Conservation (phyloP, 2,329 filamentous ascomycete species). For the Rutstroemia sydowiana region DNA sequence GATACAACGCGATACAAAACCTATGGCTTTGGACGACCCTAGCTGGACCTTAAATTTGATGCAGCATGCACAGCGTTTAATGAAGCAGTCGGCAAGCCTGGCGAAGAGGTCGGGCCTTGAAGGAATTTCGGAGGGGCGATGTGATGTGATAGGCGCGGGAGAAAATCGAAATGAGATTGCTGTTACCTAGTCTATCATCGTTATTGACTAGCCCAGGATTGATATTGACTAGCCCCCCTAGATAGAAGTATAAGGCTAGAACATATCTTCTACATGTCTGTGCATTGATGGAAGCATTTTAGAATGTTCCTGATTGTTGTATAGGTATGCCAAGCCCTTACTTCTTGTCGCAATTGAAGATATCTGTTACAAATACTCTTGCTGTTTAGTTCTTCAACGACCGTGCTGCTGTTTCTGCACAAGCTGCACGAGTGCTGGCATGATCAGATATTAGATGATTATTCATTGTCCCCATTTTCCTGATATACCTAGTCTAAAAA, state of each 20-base stretch:
- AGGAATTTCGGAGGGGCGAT: neutral
- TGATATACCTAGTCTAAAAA: no score
- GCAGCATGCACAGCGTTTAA: slow-evolving; percentile 11
- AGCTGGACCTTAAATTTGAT: slow-evolving; percentile 9
- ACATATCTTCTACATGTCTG: neutral
- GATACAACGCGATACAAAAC: slow-evolving; percentile 1
- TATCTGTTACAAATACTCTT: no score
- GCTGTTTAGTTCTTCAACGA: no score
- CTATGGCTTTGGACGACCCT: neutral
- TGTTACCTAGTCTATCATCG: slow-evolving; percentile 1
- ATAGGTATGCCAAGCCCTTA: neutral
- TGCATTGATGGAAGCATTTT: neutral
- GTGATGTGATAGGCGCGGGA: slow-evolving; percentile 8
- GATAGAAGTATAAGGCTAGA: neutral
- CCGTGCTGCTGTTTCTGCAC: neutral
- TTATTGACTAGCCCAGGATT: no score
- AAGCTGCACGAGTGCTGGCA: no score
- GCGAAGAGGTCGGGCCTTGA: neutral
- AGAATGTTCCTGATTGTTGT: neutral
- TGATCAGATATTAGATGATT: no score
- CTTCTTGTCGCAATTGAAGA: neutral
- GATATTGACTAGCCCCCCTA: no score
- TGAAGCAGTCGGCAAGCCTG: slow-evolving; percentile 6
- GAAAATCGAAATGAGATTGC: slow-evolving; percentile 2
- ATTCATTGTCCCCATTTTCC: no score